Evolutionary conservation across 2,329 filamentous ascomycete genomes (phyloP).

Genomic region (Phialocephala sp.): DNA sequence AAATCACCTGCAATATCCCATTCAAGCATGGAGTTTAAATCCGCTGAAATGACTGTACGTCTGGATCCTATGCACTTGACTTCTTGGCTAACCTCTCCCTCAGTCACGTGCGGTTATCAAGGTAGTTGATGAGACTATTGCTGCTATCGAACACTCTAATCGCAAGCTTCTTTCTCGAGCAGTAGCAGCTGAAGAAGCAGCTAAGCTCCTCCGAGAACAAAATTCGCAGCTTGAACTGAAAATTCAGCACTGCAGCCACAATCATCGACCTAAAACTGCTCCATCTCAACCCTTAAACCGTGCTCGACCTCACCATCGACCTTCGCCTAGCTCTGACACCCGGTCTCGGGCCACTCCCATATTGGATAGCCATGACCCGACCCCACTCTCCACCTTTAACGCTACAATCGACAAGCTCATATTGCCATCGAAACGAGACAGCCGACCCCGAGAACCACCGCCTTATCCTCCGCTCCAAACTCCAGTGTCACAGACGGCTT

Average conservation of each 20-base stretch:
- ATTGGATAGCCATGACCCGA: conserved; percentile 14
- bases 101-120: conserved; percentile 35
- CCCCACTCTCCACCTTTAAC: conserved; percentile 35
- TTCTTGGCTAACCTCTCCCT: neutral
- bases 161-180: conserved; percentile 33
- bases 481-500: neutral
- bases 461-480: conserved; percentile 11
- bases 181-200: conserved; percentile 36
- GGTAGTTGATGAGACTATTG: conserved; percentile 36
- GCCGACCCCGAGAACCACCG: conserved; percentile 13
- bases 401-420: conserved; percentile 20
- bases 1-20: conserved; percentile 22
- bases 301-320: neutral
- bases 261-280: conserved; percentile 32
- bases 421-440: conserved; percentile 11
- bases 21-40: conserved; percentile 26
- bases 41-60: conserved; percentile 17
- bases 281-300: conserved; percentile 18
- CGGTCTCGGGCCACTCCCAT: neutral
- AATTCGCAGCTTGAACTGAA: conserved; percentile 34
- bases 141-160: conserved; percentile 38
- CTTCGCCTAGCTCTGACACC: neutral
- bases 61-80: neutral
- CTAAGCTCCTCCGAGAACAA: conserved; percentile 33
- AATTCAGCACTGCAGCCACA: conserved; percentile 32